phyloP scores from a whole-genome alignment of 768 basidiomycete species.

The Serendipita sp. region DNA sequence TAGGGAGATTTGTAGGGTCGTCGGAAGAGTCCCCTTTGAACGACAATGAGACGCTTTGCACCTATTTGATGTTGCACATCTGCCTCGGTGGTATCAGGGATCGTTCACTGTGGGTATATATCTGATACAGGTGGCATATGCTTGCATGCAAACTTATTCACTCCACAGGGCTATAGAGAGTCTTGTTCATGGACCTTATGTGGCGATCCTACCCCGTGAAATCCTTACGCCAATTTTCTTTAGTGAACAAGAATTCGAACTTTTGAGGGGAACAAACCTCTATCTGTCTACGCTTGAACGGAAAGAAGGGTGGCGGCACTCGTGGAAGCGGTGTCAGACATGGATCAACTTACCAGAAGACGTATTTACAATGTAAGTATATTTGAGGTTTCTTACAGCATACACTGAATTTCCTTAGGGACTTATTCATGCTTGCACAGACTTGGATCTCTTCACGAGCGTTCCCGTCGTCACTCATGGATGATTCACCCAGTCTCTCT shows the following conservation, averaged over 20 bases:
- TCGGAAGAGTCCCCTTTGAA: constrained; percentile 9
- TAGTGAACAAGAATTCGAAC: constrained; percentile 38
- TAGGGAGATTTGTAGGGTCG: constrained; percentile 26
- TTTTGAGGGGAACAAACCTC: constrained; percentile 66
- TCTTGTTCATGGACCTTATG: constrained; percentile 34
- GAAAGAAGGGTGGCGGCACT: constrained; percentile 38
- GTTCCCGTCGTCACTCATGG: constrained; percentile 73
- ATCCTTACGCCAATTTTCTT: constrained; percentile 67
- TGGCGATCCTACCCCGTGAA: constrained; percentile 44
- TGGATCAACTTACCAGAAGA: constrained; percentile 17
- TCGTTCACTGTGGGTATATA: constrained; percentile 6
- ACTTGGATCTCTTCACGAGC: constrained; percentile 78
- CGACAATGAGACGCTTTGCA: constrained; percentile 50
- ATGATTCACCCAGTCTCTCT: constrained; percentile 34
- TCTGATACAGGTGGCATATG: constrained; percentile 8
- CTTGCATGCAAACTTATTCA: constrained; percentile 5
- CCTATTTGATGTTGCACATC: constrained; percentile 52
- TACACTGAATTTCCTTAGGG: constrained; percentile 29
- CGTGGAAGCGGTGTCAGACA: constrained; percentile 31
- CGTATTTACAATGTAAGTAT: constrained; percentile 49
- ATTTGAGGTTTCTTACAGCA: constrained; percentile 3
- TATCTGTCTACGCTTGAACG: constrained; percentile 62
- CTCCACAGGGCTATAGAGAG: neutral
- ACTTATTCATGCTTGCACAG: constrained; percentile 48
- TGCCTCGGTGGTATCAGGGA: constrained; percentile 26